Percentiles rank a stretch among this genome's conserved stretches.
These are phyloP conservation scores for Sungouiozyma intestinalis DNA, from an alignment of 805 yeast genomes.

Conservation along the genomic window DNA sequence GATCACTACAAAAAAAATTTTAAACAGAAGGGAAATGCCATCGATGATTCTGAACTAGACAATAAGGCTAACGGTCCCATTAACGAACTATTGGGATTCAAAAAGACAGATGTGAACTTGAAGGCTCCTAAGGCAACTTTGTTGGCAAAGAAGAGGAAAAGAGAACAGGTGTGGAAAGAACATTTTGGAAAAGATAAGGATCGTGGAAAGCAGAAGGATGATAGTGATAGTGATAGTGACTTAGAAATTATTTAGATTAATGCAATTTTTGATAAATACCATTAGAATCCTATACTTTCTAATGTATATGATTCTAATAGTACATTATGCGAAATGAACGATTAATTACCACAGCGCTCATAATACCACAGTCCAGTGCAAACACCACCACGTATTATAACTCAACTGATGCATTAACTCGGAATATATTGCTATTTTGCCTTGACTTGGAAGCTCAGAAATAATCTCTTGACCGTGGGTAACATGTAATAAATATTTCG, in stretches of 20 bases:
- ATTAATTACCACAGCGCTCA: no score
- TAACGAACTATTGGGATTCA: conserved; percentile 23
- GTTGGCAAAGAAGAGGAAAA: conserved; percentile 19
- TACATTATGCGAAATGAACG: no score
- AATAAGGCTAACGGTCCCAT: conserved; percentile 16
- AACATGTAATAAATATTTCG: background rate
- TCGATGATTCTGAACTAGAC: conserved; percentile 5
- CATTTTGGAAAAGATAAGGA: conserved; percentile 16
- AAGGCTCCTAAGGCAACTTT: conserved; percentile 26
- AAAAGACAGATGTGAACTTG: conserved; percentile 28
- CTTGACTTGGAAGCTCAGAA: background rate
- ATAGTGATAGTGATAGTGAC: conserved; percentile 23
- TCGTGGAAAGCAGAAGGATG: background rate
- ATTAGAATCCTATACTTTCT: no score
- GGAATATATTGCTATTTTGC: background rate
- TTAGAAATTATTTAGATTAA: conserved; percentile 21
- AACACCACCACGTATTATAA: background rate
- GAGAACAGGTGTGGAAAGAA: conserved; percentile 23
- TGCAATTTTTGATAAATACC: no score
- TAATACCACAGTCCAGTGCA: background rate
- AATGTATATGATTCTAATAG: no score
- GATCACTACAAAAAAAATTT: conserved; percentile 2
- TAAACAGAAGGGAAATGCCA: background rate
- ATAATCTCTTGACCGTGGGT: background rate
- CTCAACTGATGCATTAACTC: background rate